Percentiles rank a stretch among this genome's conserved stretches.
Conservation (phyloP, 768 basidiomycete species). For the Tylopilus plumbeoviolaceoides region DNA sequence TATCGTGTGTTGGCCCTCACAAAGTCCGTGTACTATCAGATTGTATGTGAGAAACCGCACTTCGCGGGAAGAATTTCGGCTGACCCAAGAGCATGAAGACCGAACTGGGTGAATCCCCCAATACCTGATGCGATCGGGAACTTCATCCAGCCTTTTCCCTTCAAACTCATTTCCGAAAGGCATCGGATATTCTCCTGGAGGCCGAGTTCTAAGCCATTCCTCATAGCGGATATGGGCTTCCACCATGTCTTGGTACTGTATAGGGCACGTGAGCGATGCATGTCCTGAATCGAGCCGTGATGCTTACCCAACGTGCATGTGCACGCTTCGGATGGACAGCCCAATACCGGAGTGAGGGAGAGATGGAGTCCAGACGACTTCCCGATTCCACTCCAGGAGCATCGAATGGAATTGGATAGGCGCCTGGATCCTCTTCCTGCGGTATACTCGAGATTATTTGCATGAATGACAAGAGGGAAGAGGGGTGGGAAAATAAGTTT, state of each 20-base stretch:
- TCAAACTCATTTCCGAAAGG: neutral
- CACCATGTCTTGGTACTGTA: conserved; percentile 8
- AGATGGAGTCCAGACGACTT: conserved; percentile 18
- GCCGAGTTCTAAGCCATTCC: conserved; percentile 9
- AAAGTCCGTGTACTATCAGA: conserved; percentile 3
- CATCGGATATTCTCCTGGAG: conserved; percentile 8
- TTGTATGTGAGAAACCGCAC: neutral
- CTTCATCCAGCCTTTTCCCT: conserved; percentile 1
- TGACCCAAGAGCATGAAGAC: conserved; percentile 2
- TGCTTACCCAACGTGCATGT: conserved; percentile 11
- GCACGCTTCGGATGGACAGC: neutral
- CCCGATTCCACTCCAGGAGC: conserved; percentile 1
- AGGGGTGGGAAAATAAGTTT: neutral
- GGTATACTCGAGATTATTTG: neutral
- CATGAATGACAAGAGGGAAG: neutral
- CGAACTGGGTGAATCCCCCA: conserved; percentile 7
- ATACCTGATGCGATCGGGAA: neutral
- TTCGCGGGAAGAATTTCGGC: neutral
- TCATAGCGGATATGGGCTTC: conserved; percentile 14
- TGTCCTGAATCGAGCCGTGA: too few species aligned
- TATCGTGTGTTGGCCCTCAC: conserved; percentile 7
- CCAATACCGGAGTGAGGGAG: conserved; percentile 8
- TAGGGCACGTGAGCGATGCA: neutral
- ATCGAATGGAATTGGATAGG: conserved; percentile 17
- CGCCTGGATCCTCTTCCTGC: conserved; percentile 11